Conservation (phyloP, 257 asterid genomes). For the Schizonepeta tenuifolia region DNA sequence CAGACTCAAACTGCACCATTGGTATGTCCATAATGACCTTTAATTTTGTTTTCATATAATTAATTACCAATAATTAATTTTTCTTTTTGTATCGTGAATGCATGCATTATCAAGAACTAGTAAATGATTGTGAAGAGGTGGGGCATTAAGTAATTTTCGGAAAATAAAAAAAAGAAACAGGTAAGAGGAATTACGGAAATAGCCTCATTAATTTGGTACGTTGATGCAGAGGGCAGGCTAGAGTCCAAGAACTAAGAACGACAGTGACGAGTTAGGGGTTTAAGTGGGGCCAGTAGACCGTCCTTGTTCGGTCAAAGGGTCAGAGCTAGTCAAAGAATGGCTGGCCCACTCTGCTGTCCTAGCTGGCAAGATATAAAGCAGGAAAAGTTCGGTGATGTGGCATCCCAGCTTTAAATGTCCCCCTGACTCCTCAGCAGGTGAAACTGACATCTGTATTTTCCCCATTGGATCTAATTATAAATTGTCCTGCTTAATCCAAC, state of each 20-base stretch:
- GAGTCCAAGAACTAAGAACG: constrained; percentile 61
- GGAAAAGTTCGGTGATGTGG: constrained; percentile 41
- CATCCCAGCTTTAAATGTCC: constrained; percentile 41
- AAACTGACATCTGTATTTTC: constrained; percentile 22
- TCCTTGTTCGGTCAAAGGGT: constrained; percentile 52
- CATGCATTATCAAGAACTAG: not conserved
- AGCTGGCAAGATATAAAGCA: constrained; percentile 44
- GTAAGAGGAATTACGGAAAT: constrained; percentile 21
- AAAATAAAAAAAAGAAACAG: not conserved
- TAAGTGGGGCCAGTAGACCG: constrained; percentile 42
- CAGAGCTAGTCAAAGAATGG: constrained; percentile 48
- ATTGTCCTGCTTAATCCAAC: not conserved
- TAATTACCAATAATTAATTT: too few species aligned
- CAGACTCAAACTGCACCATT: too few species aligned
- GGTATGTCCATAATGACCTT: too few species aligned
- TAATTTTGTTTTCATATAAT: too few species aligned
- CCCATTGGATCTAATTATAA: constrained; percentile 20
- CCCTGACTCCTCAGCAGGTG: constrained; percentile 22
- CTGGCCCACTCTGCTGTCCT: constrained; percentile 51
- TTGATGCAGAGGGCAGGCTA: constrained; percentile 49
- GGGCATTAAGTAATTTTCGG: not conserved
- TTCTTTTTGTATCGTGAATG: too few species aligned
- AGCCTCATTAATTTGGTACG: constrained; percentile 8
- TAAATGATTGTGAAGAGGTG: constrained; percentile 15
- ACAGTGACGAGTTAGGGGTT: constrained; percentile 52